A percentile compares a stretch with the other conserved stretches of the same genome.
These are phyloP conservation scores for Ehretia macrophylla DNA, from an alignment of 257 asterid genomes.

Conservation along the genomic window DNA sequence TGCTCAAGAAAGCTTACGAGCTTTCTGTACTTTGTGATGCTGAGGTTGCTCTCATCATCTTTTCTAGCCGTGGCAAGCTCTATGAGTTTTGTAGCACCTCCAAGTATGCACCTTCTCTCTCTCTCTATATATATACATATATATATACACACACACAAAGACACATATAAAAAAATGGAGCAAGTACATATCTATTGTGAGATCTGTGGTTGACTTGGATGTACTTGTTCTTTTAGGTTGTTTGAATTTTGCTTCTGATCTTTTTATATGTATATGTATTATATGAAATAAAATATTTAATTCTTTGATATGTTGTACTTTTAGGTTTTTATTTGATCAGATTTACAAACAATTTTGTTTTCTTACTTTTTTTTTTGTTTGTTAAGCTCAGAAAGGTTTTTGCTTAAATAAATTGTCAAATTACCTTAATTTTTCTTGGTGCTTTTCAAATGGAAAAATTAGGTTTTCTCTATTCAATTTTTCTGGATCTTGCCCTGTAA, in stretches of 20 bases:
- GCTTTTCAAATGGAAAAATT: no score
- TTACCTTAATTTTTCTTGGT: background rate
- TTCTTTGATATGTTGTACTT: no score
- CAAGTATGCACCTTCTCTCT: constrained; percentile 38
- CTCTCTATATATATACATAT: background rate
- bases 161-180: background rate
- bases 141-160: no score
- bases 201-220: background rate
- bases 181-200: background rate
- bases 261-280: background rate
- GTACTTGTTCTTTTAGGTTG: background rate
- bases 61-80: constrained; percentile 94
- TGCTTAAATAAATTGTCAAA: no score
- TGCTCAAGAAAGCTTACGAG: constrained; percentile 78
- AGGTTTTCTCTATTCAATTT: background rate
- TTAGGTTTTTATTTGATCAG: no score
- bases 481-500: background rate
- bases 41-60: constrained; percentile 76
- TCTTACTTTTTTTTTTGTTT: no score
- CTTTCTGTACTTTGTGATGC: constrained; percentile 82
- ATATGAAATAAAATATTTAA: no score
- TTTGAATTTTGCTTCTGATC: constrained; percentile 2
- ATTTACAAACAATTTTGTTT: no score
- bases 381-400: no score
- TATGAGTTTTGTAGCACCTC: constrained; percentile 82